phyloP scores from a whole-genome alignment of 2,329 filamentous ascomycete genomes.

The Colletotrichum incanum region DNA sequence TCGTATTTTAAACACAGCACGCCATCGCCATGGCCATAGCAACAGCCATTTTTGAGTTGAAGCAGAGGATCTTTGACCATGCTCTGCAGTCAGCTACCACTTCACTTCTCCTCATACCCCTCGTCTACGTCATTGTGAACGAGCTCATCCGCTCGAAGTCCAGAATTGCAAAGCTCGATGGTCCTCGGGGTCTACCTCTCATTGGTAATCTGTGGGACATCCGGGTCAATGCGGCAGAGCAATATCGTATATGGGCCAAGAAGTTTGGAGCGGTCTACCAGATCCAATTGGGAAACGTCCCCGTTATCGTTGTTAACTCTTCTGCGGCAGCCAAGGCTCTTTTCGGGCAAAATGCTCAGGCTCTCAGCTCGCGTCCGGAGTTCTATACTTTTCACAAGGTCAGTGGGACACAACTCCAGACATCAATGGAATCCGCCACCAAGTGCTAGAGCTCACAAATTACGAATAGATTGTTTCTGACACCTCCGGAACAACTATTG shows the following conservation, averaged over 20 bases:
- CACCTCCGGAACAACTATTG: constrained; percentile 78
- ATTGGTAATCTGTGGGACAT: constrained; percentile 72
- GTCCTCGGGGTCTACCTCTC: constrained; percentile 66
- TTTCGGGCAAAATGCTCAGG: constrained; percentile 68
- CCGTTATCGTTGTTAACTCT: constrained; percentile 70
- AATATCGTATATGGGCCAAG: constrained; percentile 69
- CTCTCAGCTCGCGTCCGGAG: constrained; percentile 69
- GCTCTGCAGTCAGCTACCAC: constrained; percentile 43
- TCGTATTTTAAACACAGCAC: neutral
- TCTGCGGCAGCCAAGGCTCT: constrained; percentile 65
- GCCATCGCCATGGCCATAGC: constrained; percentile 48
- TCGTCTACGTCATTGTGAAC: constrained; percentile 64
- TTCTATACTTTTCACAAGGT: constrained; percentile 75
- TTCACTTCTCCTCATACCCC: constrained; percentile 46
- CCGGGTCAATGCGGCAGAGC: constrained; percentile 68
- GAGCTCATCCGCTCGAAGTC: constrained; percentile 62
- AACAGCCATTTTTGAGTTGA: constrained; percentile 45
- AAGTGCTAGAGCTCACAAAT: neutral
- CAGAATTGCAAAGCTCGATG: constrained; percentile 62
- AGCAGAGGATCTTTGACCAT: constrained; percentile 45
- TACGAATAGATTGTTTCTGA: constrained; percentile 70
- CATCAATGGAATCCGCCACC: neutral
- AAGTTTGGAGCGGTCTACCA: constrained; percentile 67
- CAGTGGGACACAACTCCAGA: neutral
- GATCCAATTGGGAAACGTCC: constrained; percentile 71